Percentiles rank a stretch among this genome's conserved stretches.
phyloP scores from a whole-genome alignment of 768 basidiomycete genomes.

The Kwoniella sp. region DNA sequence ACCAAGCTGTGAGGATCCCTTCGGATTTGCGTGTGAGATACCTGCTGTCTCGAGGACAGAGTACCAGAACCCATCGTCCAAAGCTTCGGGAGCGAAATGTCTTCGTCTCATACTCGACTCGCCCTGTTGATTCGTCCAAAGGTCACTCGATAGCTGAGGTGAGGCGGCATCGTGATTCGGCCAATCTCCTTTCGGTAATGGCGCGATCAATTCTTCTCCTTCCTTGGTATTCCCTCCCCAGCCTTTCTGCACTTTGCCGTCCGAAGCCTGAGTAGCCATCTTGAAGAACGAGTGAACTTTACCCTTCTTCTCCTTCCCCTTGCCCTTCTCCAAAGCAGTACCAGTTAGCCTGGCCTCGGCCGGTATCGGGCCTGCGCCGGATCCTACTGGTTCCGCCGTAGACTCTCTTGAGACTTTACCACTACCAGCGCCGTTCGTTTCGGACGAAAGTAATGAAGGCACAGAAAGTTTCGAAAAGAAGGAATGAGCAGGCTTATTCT shows the following conservation, averaged over 20 bases:
- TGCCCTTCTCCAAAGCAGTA: background rate
- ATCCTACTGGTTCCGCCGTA: conserved; percentile 1
- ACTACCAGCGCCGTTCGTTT: background rate
- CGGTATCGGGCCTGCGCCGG: background rate
- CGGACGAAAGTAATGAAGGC: background rate
- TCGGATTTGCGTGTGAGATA: background rate
- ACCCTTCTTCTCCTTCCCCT: conserved; percentile 13
- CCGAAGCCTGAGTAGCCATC: conserved; percentile 7
- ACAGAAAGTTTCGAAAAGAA: conserved; percentile 31
- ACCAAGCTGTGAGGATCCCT: background rate
- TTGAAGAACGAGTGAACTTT: conserved; percentile 37
- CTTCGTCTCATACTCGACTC: conserved; percentile 10
- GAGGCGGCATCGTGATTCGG: conserved; percentile 3
- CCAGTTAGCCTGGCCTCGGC: background rate
- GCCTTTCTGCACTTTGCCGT: conserved; percentile 30
- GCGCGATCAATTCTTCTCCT: conserved; percentile 41
- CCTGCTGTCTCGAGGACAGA: background rate
- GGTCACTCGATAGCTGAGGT: background rate
- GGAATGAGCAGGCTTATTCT: conserved; percentile 33
- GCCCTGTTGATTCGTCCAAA: background rate
- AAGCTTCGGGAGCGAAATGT: background rate
- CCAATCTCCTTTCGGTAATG: conserved; percentile 32
- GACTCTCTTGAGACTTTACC: conserved; percentile 14
- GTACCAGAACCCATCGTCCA: conserved; percentile 15
- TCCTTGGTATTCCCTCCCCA: conserved; percentile 42